Base-by-base conservation (phyloP, 2,329 filamentous ascomycete genomes). In the Bipolaris sorokiniana region DNA sequence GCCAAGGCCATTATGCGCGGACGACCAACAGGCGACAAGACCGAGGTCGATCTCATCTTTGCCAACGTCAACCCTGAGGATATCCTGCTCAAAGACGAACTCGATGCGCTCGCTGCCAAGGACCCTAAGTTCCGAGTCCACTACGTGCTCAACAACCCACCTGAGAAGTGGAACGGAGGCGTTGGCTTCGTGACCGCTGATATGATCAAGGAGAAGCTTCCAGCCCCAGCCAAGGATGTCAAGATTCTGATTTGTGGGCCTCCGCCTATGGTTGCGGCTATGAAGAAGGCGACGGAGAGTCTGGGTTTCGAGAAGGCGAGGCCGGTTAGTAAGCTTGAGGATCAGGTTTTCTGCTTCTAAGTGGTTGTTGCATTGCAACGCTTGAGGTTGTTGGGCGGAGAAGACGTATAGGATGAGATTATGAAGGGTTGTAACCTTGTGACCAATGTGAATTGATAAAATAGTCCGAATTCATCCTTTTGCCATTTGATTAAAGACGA, bases 341-440 rank as follows among this genome's bases (percentile, higher is more conserved):
- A 99, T 78, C 95, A 98, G 80, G 91, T 99, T 67, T 99, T 99
- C 82, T 92, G 91, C 74, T 99, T 99, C 81, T 92, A 90, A 28
- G 13, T 15, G 20, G 10, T 13, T 28, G 26, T 7, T 26, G 23
- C 28, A 3, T 31, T 31, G 28, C 28, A 13, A 31, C 4, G 10
- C 28, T 13, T 31, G 28, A 31, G 28, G 28, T 13, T 1, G 1
- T 5, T 31, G 28, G 10, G 28, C 4, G 28, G 13, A 31, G 28
- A 13, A 31, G 26, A 18, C 3, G 23, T 13, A 16, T 15, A 13
- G 18, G 31, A 10, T 5, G 11, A 16, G 31, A 38, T 16, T 7
- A 16, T 38, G 9, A 38, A 10, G 16, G 16, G 7, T 16, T 20
- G 7, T 9, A 18, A 6, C 18, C 37, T 20, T 20, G n/a, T 15